Conservation (phyloP, 345 rosid genomes). For the Erucastrum elatum region DNA sequence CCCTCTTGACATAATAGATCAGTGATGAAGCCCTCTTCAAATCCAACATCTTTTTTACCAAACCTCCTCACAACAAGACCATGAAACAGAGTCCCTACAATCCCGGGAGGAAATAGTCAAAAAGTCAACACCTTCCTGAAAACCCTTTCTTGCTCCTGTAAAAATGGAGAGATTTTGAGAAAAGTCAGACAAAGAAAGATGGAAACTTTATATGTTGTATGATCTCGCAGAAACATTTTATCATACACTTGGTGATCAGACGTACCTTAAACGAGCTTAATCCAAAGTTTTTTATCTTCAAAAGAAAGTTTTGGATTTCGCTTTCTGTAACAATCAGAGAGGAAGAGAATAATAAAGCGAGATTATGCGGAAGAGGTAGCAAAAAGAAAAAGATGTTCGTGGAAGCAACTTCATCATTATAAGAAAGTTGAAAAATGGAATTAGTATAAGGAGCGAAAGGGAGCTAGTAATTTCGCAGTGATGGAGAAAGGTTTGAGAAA, state of each 20-base stretch:
- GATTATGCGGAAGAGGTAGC: constrained; percentile 14
- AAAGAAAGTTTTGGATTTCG: background rate
- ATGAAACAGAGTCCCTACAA: constrained; percentile 1
- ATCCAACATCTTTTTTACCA: background rate
- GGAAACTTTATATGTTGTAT: background rate
- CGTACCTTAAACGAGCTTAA: constrained; percentile 30
- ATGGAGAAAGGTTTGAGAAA: constrained; percentile 19
- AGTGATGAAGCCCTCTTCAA: constrained; percentile 14
- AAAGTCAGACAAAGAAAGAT: background rate
- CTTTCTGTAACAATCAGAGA: constrained; percentile 11
- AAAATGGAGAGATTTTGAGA: background rate
- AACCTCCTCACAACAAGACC: constrained; percentile 12
- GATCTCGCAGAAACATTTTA: constrained; percentile 10
- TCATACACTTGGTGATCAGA: constrained; percentile 21
- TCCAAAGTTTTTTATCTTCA: no score
- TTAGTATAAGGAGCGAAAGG: background rate
- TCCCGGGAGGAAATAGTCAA: constrained; percentile 10
- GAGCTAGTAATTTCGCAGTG: constrained; percentile 27
- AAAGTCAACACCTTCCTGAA: constrained; percentile 33
- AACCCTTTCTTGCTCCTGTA: no score
- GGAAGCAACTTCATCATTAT: background rate
- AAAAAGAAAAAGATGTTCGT: background rate
- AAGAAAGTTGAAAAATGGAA: constrained; percentile 22
- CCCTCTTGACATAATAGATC: constrained; percentile 4
- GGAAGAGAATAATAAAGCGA: constrained; percentile 1